Evolutionary conservation across 768 basidiomycete genomes (phyloP), one percentile per base, ranked within the genome.

Genomic region (Ephemerocybe angulata): DNA sequence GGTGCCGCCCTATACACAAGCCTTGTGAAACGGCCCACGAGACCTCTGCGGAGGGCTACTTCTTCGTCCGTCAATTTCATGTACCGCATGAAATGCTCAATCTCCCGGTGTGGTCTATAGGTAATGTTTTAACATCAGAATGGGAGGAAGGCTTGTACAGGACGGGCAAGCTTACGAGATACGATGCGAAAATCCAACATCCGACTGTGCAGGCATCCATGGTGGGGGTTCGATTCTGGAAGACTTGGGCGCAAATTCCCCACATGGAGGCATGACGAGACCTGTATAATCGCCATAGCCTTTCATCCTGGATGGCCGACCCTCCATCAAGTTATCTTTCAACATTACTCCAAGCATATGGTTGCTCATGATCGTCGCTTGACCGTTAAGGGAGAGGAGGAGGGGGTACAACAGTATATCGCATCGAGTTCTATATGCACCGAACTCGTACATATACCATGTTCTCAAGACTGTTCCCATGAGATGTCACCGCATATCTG

Each of bases 1-100:
- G 50, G 42, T 1, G 30, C 48, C 25, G 60, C 58, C 24, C 57
- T 58, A 30, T 17, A 37, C n/a, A 65, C 55, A 3, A 65, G 59
- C 19, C n/a, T 27, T 1, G 54, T 60, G 44, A 67, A 65, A 19
- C 66, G 61, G 17, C 48, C 17, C n/a, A 65, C 56, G 15, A 65
- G 56, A 44, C 63, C 60, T 27, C 54, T 33, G 3, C 66, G 62
- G 13, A 54, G 22, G 2, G 28, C 46, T 13, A 58, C 35, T 38
- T 67, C 66, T 17, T 52, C 44, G 13, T 54, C 10, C 8, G 61
- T 64, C 10, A 63, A 64, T n/a, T 52, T 51, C 56, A 67, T 64
- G 46, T 64, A 67, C 2, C 56, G 42, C 55, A 63, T 57, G 51
- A 66, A 64, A 21, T 49, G 27, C 13, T 52, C 37, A 22, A 66